Percentiles rank a stretch among this genome's conserved stretches.
Conservation (phyloP, 768 basidiomycete genomes). For the Lactarius deliciosus region DNA sequence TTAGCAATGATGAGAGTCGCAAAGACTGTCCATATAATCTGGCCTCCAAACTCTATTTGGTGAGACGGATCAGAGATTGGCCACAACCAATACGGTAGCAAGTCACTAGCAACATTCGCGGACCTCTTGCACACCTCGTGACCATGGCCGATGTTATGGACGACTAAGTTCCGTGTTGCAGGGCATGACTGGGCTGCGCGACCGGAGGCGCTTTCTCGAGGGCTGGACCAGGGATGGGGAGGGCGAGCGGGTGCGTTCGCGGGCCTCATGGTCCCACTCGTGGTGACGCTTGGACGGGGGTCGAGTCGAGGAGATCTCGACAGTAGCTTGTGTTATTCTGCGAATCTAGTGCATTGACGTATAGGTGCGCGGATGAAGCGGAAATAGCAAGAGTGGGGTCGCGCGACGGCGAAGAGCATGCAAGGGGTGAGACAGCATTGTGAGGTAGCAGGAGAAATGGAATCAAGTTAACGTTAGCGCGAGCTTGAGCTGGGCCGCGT, state of each 20-base stretch:
- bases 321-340: not conserved
- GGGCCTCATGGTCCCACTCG: not conserved
- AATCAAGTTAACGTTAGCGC: not conserved
- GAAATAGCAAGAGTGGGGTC: not conserved
- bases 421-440: not conserved
- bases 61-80: not conserved
- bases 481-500: not conserved
- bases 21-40: not conserved
- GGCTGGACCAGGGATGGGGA: not conserved
- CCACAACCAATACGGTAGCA: not conserved
- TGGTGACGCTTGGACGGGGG: not conserved
- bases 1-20: too few species aligned
- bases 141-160: not conserved
- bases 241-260: not conserved
- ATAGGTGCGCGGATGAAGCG: not conserved
- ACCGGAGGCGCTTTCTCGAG: not conserved
- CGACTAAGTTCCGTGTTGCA: not conserved
- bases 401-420: not conserved
- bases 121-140: not conserved
- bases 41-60: not conserved
- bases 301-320: not conserved
- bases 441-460: not conserved
- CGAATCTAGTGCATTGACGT: not conserved
- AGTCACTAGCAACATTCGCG: too few species aligned
- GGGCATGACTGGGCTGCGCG: not conserved